Evolutionary conservation across 2,329 filamentous ascomycete genomes (phyloP), one percentile per base, ranked within the genome.

Genomic region (Penicillium sp.): DNA sequence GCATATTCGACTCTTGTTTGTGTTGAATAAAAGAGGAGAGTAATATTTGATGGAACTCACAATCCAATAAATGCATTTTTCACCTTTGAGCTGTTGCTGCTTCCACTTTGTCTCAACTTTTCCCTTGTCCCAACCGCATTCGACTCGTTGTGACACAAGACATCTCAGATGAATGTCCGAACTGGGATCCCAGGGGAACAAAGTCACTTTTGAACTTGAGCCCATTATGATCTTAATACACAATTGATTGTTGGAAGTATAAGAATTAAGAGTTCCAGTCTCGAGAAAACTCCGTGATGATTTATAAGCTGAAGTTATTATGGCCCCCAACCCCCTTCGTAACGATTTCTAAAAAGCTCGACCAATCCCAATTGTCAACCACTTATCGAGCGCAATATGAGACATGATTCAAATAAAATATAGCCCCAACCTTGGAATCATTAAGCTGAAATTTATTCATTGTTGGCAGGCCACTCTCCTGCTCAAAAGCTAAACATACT

Each of bases 41-140:
- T 2, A 27, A 9, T 2, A 13, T 29, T n/a, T 15, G 9, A 11
- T 38, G 25, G 0, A 27, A 50, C 59, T 63, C 34, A 66, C 64
- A 58, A 66, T 64, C 64, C 64, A 66, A 44, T 61, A 65, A 8
- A 66, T 61, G 25, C 62, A 65, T 13, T 66, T 66, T 9, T 45
- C 38, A n/a, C 64, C 64, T 19, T 50, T 51, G 1, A 45, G 48
- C 38, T 66, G 64, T n/a, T 50, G 38, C 5, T 57, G 38, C 34
- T 39, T 51, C 64, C 64, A 66, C 29, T 51, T 43, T 2, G n/a
- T 44, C 19, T 64, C 59, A 13, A 66, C 63, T 21, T 60, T 58
- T 3, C 62, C 64, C 10, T 59, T 43, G 29, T 66, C 34, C 64
- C 64, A 66, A n/a, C 40, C 31, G 10, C 64, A 66, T 27, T 65